These are phyloP conservation scores for Ogataea nonfermentans DNA, from an alignment of 805 yeast genomes.

Conservation along the genomic window DNA sequence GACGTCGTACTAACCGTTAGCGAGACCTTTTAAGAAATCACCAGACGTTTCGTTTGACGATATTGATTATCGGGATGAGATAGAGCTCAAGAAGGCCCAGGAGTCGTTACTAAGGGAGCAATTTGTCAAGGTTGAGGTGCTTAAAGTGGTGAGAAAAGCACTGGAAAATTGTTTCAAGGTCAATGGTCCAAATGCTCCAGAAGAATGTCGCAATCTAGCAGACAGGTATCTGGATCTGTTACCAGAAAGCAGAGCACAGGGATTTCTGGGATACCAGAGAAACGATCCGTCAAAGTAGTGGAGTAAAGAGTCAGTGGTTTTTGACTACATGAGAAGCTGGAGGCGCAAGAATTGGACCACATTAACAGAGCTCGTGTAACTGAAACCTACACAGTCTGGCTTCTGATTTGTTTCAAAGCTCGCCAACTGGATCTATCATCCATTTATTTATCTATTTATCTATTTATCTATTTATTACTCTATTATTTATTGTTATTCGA, in stretches of 20 bases:
- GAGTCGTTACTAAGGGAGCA: conserved; percentile 76
- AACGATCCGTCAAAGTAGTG: conserved; percentile 74
- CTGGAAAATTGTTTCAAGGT: conserved; percentile 65
- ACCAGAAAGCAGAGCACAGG: conserved; percentile 64
- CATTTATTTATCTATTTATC: not conserved
- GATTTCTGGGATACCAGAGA: conserved; percentile 83
- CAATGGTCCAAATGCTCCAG: conserved; percentile 65
- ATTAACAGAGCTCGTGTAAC: too few species aligned
- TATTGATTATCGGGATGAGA: conserved; percentile 67
- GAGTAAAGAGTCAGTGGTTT: too few species aligned
- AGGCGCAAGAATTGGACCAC: too few species aligned
- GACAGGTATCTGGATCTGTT: conserved; percentile 76
- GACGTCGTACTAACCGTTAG: not conserved
- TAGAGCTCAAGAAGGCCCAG: conserved; percentile 69
- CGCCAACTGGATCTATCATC: not conserved
- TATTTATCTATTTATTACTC: too few species aligned
- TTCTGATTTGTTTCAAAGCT: conserved; percentile 1
- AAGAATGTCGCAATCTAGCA: conserved; percentile 78
- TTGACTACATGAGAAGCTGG: too few species aligned
- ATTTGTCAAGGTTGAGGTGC: conserved; percentile 66
- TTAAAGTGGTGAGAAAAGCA: conserved; percentile 70
- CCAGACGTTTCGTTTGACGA: conserved; percentile 81
- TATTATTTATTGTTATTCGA: too few species aligned
- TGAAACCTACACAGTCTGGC: not conserved
- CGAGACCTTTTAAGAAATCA: conserved; percentile 37